A percentile compares a stretch with the other conserved stretches of the same genome.
phyloP scores from a whole-genome alignment of 306 rosid genomes.

The Gastrolobium villosum region DNA sequence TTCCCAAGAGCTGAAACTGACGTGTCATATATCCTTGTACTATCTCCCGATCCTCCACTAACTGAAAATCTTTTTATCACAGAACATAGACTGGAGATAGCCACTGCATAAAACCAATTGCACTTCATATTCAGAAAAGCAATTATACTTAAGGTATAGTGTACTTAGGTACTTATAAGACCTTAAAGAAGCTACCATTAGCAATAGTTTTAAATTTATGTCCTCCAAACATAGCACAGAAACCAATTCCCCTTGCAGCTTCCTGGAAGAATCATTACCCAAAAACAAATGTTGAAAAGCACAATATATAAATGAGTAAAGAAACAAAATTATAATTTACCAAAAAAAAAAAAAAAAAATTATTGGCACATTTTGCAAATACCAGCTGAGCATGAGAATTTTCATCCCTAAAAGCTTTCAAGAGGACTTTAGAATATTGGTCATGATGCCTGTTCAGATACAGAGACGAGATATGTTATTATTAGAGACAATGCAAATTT shows the following conservation, averaged over 20 bases:
- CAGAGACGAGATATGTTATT: not conserved
- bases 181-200: constrained; percentile 36
- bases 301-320: not conserved
- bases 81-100: constrained; percentile 2
- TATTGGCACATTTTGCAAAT: constrained; percentile 29
- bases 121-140: not conserved
- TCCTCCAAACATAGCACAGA: constrained; percentile 37
- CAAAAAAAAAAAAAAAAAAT: not conserved
- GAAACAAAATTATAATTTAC: not conserved
- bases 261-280: constrained; percentile 30
- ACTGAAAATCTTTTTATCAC: not conserved
- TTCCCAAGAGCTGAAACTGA: constrained; percentile 54
- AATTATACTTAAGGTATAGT: not conserved
- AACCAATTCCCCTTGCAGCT: constrained; percentile 47
- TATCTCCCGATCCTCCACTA: too few species aligned
- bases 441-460: constrained; percentile 32
- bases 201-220: constrained; percentile 6
- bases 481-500: not conserved
- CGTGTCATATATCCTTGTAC: constrained; percentile 13
- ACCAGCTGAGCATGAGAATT: constrained; percentile 33
- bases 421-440: not conserved
- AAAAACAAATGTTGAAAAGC: not conserved
- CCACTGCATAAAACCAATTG: constrained; percentile 24
- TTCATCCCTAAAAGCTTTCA: not conserved
- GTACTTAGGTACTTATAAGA: not conserved